Conservation (phyloP, 1,139 yeast species). For the Yamadazyma pseudoaaseri region DNA sequence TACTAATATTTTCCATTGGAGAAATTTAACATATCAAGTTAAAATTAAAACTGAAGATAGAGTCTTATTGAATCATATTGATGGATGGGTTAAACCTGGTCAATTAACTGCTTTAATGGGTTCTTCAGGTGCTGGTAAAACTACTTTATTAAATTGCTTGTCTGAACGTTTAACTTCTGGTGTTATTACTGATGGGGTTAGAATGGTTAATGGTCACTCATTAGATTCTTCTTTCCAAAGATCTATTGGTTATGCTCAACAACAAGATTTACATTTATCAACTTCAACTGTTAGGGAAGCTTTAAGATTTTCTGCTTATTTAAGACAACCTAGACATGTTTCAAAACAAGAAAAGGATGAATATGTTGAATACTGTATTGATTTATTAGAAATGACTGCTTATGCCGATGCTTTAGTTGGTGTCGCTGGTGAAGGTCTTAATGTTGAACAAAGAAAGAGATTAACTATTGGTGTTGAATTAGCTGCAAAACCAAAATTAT, state of each 20-base stretch:
- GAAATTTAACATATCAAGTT: constrained; percentile 41
- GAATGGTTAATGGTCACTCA: constrained; percentile 36
- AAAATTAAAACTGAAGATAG: constrained; percentile 41
- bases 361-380: constrained; percentile 36
- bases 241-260: constrained; percentile 43
- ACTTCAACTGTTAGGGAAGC: constrained; percentile 41
- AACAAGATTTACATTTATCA: constrained; percentile 38
- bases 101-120: constrained; percentile 40
- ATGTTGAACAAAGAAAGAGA: constrained; percentile 38
- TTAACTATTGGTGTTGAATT: constrained; percentile 41
- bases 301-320: constrained; percentile 33
- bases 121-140: constrained; percentile 41
- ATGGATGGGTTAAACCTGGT: constrained; percentile 51
- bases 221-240: constrained; percentile 38
- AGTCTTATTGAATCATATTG: constrained; percentile 52
- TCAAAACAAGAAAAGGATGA: constrained; percentile 30
- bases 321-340: constrained; percentile 32
- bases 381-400: constrained; percentile 34
- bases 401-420: constrained; percentile 41
- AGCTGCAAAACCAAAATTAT: constrained; percentile 38
- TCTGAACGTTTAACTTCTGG: constrained; percentile 38
- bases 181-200: constrained; percentile 30
- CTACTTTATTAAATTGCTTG: constrained; percentile 37
- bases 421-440: constrained; percentile 40
- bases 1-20: constrained; percentile 42